Percentiles rank a stretch among this genome's conserved stretches.
Evolutionary conservation across 768 basidiomycete genomes (phyloP).

Genomic region (Boletus sp.): DNA sequence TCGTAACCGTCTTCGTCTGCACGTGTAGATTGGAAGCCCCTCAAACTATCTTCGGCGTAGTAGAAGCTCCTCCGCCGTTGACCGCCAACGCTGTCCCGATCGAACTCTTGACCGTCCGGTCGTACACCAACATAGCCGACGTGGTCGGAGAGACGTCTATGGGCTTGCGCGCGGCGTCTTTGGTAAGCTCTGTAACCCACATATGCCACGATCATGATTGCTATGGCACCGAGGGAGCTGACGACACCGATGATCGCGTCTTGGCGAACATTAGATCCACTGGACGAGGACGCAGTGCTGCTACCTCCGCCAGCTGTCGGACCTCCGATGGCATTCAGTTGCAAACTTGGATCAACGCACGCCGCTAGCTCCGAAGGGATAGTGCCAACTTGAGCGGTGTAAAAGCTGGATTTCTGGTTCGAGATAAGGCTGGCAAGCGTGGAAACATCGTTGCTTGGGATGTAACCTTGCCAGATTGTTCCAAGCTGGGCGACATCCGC

Average conservation of each 20-base stretch:
- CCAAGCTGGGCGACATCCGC: slow-evolving; percentile 49
- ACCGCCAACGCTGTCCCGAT: slow-evolving; percentile 72
- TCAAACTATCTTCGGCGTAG: slow-evolving; percentile 80
- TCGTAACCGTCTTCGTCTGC: slow-evolving; percentile 39
- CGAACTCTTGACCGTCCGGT: slow-evolving; percentile 71
- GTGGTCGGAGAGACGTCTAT: slow-evolving; percentile 68
- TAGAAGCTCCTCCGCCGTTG: slow-evolving; percentile 79
- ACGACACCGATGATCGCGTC: slow-evolving; percentile 93
- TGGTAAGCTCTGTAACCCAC: slow-evolving; percentile 70
- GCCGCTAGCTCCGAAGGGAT: slow-evolving; percentile 58
- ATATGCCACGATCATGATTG: slow-evolving; percentile 67
- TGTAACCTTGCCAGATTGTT: slow-evolving; percentile 72
- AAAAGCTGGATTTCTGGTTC: slow-evolving; percentile 59
- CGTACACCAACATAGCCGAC: slow-evolving; percentile 39
- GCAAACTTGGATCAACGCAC: slow-evolving; percentile 69
- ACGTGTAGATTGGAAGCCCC: slow-evolving; percentile 49
- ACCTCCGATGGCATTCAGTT: slow-evolving; percentile 47
- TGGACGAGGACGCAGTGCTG: slow-evolving; percentile 21
- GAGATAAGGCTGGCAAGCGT: slow-evolving; percentile 66
- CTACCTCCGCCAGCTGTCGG: slow-evolving; percentile 31
- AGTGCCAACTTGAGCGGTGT: slow-evolving; percentile 45
- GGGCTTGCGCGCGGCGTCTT: slow-evolving; percentile 64
- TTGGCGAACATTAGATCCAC: slow-evolving; percentile 47
- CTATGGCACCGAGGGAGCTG: slow-evolving; percentile 74
- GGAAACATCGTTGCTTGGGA: slow-evolving; percentile 55